phyloP scores from a whole-genome alignment of 129 eudicot species.

The Artemisia argyi region DNA sequence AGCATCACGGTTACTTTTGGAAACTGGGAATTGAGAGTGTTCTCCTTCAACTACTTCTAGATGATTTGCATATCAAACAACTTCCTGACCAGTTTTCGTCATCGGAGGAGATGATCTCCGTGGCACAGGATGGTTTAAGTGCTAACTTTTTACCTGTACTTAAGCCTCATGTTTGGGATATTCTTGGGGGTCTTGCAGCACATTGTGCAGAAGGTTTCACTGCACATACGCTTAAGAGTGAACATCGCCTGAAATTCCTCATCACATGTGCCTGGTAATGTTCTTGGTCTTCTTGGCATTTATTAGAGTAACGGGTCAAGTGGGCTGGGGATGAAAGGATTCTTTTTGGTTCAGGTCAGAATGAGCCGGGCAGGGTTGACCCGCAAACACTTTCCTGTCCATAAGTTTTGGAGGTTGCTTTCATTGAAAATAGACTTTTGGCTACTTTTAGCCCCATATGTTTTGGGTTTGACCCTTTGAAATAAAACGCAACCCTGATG shows the following conservation, averaged over 20 bases:
- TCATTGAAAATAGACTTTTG: background rate
- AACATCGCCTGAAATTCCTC: constrained; percentile 46
- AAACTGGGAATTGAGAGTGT: constrained; percentile 58
- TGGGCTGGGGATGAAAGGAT: background rate
- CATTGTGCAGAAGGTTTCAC: constrained; percentile 52
- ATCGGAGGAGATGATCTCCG: constrained; percentile 37
- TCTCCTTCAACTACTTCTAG: constrained; percentile 55
- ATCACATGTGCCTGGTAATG: constrained; percentile 82
- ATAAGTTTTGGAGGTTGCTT: background rate
- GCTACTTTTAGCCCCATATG: background rate
- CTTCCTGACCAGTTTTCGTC: constrained; percentile 27
- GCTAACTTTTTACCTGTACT: constrained; percentile 34
- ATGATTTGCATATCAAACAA: constrained; percentile 35
- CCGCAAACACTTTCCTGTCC: background rate
- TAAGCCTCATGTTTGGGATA: constrained; percentile 84
- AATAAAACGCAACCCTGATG: background rate
- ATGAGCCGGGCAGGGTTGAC: background rate
- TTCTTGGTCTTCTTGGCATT: constrained; percentile 14
- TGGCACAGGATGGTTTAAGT: constrained; percentile 41
- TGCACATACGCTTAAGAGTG: constrained; percentile 34
- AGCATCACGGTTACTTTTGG: constrained; percentile 76
- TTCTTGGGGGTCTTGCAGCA: constrained; percentile 83
- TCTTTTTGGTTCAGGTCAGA: background rate
- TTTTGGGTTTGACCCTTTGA: background rate
- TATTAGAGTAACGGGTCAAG: background rate